phyloP scores from a whole-genome alignment of 108 stramenopile species.

The Asterionellopsis glacialis region DNA sequence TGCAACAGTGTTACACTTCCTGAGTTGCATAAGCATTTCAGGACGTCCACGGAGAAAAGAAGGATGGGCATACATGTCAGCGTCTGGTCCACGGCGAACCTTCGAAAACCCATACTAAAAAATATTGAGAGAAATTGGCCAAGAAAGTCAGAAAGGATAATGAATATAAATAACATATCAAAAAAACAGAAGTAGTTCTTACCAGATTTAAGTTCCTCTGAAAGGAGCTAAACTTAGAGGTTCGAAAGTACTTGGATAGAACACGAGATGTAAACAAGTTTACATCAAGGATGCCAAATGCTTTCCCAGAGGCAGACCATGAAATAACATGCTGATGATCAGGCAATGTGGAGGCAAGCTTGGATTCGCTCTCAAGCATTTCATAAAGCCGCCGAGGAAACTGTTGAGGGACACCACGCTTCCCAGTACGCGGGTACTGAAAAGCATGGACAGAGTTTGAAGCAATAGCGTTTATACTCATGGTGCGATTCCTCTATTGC shows the following conservation, averaged over 20 bases:
- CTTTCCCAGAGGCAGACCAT: constrained; percentile 76
- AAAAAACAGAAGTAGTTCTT: constrained; percentile 22
- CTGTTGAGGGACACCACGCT: constrained; percentile 84
- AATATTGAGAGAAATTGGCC: constrained; percentile 5
- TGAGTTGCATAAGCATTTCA: constrained; percentile 47
- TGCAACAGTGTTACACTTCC: constrained; percentile 31
- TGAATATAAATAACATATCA: neutral
- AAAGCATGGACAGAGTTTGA: no score
- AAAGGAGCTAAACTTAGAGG: constrained; percentile 87
- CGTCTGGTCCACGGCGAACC: constrained; percentile 68
- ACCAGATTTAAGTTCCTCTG: constrained; percentile 90
- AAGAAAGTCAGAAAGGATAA: neutral
- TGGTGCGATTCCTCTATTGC: no score
- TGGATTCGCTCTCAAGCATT: constrained; percentile 69
- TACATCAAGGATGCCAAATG: constrained; percentile 75
- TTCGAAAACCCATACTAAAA: constrained; percentile 82
- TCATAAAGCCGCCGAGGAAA: constrained; percentile 77
- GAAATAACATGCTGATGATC: constrained; percentile 29
- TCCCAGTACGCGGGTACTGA: constrained; percentile 64
- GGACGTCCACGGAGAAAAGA: constrained; percentile 52
- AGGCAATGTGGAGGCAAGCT: constrained; percentile 12
- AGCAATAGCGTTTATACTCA: no score
- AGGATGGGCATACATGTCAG: constrained; percentile 73
- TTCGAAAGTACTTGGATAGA: constrained; percentile 86
- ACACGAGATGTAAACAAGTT: constrained; percentile 58